phyloP scores from a whole-genome alignment of 2,329 filamentous ascomycete genomes.

The Eutypa lata region DNA sequence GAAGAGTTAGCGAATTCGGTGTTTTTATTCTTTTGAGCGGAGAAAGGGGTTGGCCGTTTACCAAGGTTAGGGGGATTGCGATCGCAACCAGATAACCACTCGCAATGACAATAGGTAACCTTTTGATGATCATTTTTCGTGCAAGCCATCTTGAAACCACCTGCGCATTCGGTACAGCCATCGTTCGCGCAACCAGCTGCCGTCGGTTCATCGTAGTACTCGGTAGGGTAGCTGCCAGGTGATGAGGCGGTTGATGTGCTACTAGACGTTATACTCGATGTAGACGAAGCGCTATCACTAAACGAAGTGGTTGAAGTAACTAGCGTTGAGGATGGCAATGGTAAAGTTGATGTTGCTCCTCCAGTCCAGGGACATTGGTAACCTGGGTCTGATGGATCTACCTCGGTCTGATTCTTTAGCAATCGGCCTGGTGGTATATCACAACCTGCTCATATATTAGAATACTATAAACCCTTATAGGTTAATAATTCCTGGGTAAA shows the following conservation, averaged over 20 bases:
- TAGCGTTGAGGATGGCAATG: too few relatives aligned
- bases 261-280: neutral
- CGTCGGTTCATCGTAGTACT: neutral
- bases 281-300: too few relatives aligned
- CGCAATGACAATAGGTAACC: neutral
- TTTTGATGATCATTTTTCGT: neutral
- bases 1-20: neutral
- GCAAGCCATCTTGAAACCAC: constrained; percentile 1
- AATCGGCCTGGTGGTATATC: neutral
- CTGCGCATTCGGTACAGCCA: neutral
- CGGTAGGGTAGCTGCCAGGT: neutral
- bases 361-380: neutral
- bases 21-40: neutral
- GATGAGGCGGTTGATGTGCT: neutral
- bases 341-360: neutral
- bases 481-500: neutral
- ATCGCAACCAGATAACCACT: neutral
- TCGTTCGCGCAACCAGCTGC: neutral
- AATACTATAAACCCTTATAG: neutral
- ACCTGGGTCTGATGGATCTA: neutral
- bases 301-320: too few relatives aligned
- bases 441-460: neutral
- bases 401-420: neutral
- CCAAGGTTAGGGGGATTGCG: neutral
- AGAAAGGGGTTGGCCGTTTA: too few relatives aligned